Base-by-base conservation (phyloP, 177 flowering plant species). In the Tripterygium wilfordii region DNA sequence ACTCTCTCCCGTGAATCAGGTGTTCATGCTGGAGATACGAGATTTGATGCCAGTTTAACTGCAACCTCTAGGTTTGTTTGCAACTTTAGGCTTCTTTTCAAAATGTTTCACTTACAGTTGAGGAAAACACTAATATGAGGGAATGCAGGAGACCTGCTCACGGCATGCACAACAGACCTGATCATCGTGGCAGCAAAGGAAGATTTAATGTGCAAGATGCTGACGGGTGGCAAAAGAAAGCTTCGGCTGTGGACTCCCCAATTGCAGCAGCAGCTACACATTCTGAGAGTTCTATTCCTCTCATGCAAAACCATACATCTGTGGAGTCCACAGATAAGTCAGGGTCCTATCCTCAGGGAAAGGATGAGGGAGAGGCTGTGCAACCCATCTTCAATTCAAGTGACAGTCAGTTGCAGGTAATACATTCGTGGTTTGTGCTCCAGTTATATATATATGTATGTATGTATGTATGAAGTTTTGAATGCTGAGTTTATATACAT, bases 331-430 rank as follows among this genome's bases (percentile, higher is more conserved):
- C 48, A 53, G 74, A 62, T 28, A 66, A 48, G 53, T 44, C 66
- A 24, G 61, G 35, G 20, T 23, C 62, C 28, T 44, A 46, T 41
- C 25, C 57, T 38, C 57, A 58, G 32, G 68, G 54, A 17, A 84
- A 59, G 51, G 64, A 57, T 47, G 82, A 62, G 31, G 76, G 60
- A 23, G 82, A 66, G 44, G 36, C 67, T 48, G 48, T 24, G 10
- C 31, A 59, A 31, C 51, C 78, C 35, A 10, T 57, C 10, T 30
- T 21, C 50, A 82, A 77, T 55, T 44, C 75, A 36, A 53, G 37
- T 66, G 96, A 80, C 51, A 51, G 38, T 35, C 75, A 79, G 51
- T 75, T 48, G 28, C 83, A 83, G 82, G 88, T 83, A 61, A 24
- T 32, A 8, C 51, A 19, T 48, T 8, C 42, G 19, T 49, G 28